Evolutionary conservation across 306 rosid genomes (phyloP).

Genomic region (Cyamopsis tetragonoloba): DNA sequence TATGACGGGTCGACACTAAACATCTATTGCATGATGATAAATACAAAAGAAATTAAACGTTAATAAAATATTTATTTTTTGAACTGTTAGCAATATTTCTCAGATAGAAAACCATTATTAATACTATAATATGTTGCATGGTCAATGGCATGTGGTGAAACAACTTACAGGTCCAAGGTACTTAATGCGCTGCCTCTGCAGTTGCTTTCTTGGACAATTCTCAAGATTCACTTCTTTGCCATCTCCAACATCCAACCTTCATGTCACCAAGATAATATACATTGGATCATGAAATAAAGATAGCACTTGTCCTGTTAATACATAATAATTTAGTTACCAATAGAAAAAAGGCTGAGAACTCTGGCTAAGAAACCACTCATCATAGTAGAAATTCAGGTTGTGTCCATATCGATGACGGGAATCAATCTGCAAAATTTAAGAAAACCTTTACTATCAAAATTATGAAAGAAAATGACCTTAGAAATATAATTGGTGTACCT

Average conservation of each 20-base stretch:
- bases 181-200: constrained; percentile 58
- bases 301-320: background rate
- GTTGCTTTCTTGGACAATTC: constrained; percentile 43
- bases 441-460: no score
- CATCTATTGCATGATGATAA: no score
- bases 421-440: constrained; percentile 57
- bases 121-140: background rate
- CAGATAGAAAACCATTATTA: background rate
- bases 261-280: constrained; percentile 14
- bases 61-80: no score
- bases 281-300: no score
- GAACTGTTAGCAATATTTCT: no score
- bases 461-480: no score
- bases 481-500: constrained; percentile 2
- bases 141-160: background rate
- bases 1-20: no score
- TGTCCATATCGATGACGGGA: constrained; percentile 95
- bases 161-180: constrained; percentile 81
- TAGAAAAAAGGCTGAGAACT: constrained; percentile 82
- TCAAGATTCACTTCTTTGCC: constrained; percentile 55
- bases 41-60: no score
- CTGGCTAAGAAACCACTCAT: constrained; percentile 58
- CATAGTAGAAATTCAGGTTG: constrained; percentile 72
- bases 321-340: no score
- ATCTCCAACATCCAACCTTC: constrained; percentile 91